Conservation (phyloP, 1,284 basidiomycete species). For the Vanrija sp. region DNA sequence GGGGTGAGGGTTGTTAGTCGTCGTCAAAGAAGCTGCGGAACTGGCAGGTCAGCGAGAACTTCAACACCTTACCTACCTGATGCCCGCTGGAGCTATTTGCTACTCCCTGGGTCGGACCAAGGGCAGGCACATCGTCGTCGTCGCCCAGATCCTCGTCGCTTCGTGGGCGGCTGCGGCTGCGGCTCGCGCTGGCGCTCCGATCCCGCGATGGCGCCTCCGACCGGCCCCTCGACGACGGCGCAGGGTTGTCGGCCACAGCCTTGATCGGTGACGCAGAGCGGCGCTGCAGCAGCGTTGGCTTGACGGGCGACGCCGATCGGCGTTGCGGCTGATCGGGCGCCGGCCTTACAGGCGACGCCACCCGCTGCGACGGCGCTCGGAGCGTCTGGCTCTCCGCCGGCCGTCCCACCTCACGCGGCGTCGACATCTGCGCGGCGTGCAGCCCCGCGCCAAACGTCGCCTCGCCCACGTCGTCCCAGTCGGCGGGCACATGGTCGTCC, state of each 20-base stretch:
- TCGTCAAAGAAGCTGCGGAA: neutral
- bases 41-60: neutral
- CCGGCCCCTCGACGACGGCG: too few relatives aligned
- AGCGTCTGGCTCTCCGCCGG: neutral
- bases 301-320: neutral
- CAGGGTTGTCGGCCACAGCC: too few relatives aligned
- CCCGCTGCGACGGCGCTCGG: neutral
- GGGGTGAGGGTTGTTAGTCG: neutral
- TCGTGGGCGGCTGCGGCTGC: neutral
- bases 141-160: neutral
- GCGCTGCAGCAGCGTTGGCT: neutral
- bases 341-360: neutral
- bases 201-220: neutral
- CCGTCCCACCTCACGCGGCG: neutral
- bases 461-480: conserved; percentile 9
- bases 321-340: neutral
- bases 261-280: too few relatives aligned
- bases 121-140: neutral
- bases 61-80: neutral
- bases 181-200: neutral
- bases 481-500: conserved; percentile 1
- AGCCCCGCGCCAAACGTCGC: conserved; percentile 6
- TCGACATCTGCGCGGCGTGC: conserved; percentile 10
- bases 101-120: neutral
- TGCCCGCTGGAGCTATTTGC: neutral